Conservation (phyloP, 2,329 filamentous ascomycete species). For the Pseudogymnoascus pannorum region DNA sequence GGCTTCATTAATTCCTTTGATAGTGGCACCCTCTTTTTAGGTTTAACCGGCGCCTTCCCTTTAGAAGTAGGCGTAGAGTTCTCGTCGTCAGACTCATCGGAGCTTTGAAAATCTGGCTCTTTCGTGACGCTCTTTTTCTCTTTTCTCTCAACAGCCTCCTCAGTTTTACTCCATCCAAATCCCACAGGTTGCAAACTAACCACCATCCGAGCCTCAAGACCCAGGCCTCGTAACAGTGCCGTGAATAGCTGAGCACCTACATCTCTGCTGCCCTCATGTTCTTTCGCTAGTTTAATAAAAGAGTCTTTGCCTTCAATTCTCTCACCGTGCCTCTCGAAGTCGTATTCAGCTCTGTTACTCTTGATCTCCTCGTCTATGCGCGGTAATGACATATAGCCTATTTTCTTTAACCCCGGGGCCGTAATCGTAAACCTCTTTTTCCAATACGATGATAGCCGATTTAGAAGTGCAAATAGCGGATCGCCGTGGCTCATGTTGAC, state of each 20-base stretch:
- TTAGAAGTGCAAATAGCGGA: slow-evolving; percentile 69
- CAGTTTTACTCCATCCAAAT: slow-evolving; percentile 82
- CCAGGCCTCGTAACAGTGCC: slow-evolving; percentile 70
- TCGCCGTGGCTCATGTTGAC: slow-evolving; percentile 78
- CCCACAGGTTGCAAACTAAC: slow-evolving; percentile 79
- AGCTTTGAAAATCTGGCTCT: slow-evolving; percentile 34
- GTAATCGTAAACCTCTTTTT: slow-evolving; percentile 73
- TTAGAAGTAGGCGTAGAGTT: neutral
- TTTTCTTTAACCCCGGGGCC: slow-evolving; percentile 75
- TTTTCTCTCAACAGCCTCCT: slow-evolving; percentile 56
- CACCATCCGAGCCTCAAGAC: slow-evolving; percentile 76
- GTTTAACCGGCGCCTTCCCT: slow-evolving; percentile 20
- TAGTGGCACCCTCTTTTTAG: slow-evolving; percentile 13
- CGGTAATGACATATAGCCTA: slow-evolving; percentile 76
- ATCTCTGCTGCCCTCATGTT: slow-evolving; percentile 75
- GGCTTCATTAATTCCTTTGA: slow-evolving; percentile 20
- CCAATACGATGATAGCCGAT: slow-evolving; percentile 78
- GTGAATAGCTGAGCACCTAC: slow-evolving; percentile 86
- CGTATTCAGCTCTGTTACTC: slow-evolving; percentile 52
- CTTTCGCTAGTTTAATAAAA: slow-evolving; percentile 61
- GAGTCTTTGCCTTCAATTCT: slow-evolving; percentile 57
- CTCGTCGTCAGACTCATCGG: slow-evolving; percentile 21
- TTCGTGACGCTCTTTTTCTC: slow-evolving; percentile 21
- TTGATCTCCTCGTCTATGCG: slow-evolving; percentile 67
- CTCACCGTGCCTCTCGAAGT: slow-evolving; percentile 67